Conservation (phyloP, 805 yeast species). For the Wickerhamiella musiphila region DNA sequence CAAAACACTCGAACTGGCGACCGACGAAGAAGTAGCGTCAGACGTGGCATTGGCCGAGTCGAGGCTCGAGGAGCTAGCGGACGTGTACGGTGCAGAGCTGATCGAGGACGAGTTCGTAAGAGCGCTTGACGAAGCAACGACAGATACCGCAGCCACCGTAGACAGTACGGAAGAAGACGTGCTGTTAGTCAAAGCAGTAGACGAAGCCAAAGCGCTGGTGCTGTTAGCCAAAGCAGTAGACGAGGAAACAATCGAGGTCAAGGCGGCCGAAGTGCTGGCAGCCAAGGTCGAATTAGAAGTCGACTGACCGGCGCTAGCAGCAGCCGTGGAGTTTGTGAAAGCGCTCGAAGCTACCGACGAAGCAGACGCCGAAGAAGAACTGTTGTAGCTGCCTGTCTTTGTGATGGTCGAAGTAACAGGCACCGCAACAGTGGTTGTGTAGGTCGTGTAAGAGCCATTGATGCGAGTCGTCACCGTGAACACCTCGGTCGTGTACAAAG, state of each 20-base stretch:
- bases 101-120: background rate
- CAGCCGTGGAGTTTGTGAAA: background rate
- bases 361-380: background rate
- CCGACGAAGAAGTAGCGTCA: background rate
- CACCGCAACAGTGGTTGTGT: background rate
- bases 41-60: background rate
- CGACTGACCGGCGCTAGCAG: background rate
- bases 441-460: slow-evolving; percentile 1
- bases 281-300: slow-evolving; percentile 1
- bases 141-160: background rate
- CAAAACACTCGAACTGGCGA: background rate
- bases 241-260: background rate
- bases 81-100: background rate
- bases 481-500: too few relatives aligned
- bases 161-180: background rate
- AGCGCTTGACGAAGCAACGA: background rate
- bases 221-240: background rate
- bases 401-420: slow-evolving; percentile 1
- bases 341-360: background rate
- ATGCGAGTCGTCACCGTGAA: too few relatives aligned
- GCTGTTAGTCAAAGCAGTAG: background rate
- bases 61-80: background rate
- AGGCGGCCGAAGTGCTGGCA: background rate
- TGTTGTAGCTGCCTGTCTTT: background rate
- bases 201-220: background rate